A percentile compares a stretch with the other conserved stretches of the same genome.
phyloP scores from a whole-genome alignment of 192 early-diverging fungal species.

The Coemansia sp. region DNA sequence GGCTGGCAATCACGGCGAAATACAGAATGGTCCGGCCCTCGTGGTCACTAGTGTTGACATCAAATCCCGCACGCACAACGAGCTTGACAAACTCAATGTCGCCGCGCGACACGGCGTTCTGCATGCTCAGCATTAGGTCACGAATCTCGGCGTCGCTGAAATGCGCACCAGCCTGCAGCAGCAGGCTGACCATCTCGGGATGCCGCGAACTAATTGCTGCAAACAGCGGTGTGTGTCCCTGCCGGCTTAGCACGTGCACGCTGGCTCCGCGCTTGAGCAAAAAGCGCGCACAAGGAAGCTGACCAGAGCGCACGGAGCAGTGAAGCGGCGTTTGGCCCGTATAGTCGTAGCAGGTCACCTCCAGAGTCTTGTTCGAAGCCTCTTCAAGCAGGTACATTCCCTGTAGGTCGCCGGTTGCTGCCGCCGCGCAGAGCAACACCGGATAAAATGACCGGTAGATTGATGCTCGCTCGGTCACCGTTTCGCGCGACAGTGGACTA shows the following conservation, averaged over 20 bases:
- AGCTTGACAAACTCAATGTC: conserved; percentile 52
- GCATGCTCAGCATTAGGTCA: conserved; percentile 58
- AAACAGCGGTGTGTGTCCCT: conserved; percentile 85
- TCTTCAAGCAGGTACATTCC: conserved; percentile 65
- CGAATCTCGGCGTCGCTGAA: conserved; percentile 78
- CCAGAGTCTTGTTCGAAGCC: conserved; percentile 52
- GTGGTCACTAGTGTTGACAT: conserved; percentile 33
- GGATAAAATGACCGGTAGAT: conserved; percentile 78
- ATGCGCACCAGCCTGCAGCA: conserved; percentile 80
- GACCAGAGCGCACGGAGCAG: conserved; percentile 74
- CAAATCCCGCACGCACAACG: conserved; percentile 37
- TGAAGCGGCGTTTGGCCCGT: conserved; percentile 82
- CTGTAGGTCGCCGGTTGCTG: conserved; percentile 78
- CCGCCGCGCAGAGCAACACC: conserved; percentile 80
- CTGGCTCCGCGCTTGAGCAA: conserved; percentile 80
- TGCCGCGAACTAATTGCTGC: conserved; percentile 68
- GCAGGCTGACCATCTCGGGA: conserved; percentile 60
- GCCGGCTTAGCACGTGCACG: conserved; percentile 83
- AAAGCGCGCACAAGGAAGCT: conserved; percentile 68
- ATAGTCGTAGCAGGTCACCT: conserved; percentile 75
- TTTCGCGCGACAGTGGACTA: conserved; percentile 31
- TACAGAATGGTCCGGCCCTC: conserved; percentile 44
- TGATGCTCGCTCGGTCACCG: conserved; percentile 56
- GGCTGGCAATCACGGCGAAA: conserved; percentile 44
- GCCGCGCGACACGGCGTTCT: conserved; percentile 44